Base-by-base conservation (phyloP, 2,329 filamentous ascomycete genomes). In the Monilinia aucupariae region DNA sequence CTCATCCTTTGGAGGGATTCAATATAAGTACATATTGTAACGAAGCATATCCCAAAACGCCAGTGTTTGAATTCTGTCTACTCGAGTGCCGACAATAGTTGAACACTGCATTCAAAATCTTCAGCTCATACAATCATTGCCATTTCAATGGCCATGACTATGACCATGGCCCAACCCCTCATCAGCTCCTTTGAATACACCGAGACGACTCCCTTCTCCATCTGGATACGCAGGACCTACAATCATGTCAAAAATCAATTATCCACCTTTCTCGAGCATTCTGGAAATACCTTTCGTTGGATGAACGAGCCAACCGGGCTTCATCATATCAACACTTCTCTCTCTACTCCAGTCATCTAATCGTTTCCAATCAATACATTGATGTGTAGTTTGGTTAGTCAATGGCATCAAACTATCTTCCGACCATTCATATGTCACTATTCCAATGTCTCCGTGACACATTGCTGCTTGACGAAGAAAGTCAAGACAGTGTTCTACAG, bases 321-420 rank as follows among this genome's bases (percentile, higher is more conserved):
- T 53, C 50, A 53, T 53, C 50, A 53, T 53, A 37, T 53, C 32
- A 32, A 34, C 20, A 15, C 30, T 34, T 53, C 50, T 53, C 27
- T 37, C 50, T 37, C 13, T 53, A 22, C 50, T 53, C 50, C 50
- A 53, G 10, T 53, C 34, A 20, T 53, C 17, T 30, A 53, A 13
- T 13, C 8, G 20, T 13, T 37, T 37, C 50, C 50, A 53, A 37
- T 53, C 15, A 30, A 53, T 53, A n/a, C 20, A 53, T 30, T 53
- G 32, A 53, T 53, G 50, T 32, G 6, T 39, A 53, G 30, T 53
- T 25, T 53, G 50, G 17, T 37, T n/a, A 8, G 32, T 39, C 10
- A 53, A 30, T 20, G 50, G 30, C 30, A 53, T 53, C 17, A 53
- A 22, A 9, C 30, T 53, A 34, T 53, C 32, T 39, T 53, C 50